Evolutionary conservation across 345 rosid genomes (phyloP), one percentile per base, ranked within the genome.

Genomic region (Gossypium thurberi): DNA sequence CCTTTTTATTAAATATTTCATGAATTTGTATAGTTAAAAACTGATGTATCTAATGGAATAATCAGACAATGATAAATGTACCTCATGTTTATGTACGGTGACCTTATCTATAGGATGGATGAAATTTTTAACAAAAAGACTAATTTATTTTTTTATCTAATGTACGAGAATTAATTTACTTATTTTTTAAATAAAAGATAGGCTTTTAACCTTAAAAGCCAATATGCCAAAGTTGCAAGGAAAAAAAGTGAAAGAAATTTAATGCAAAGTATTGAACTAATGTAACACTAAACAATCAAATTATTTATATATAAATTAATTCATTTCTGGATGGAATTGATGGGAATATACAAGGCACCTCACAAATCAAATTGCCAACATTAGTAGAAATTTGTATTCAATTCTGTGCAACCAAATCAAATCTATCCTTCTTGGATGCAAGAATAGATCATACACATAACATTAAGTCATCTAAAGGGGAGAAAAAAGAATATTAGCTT

Each of bases 321-420:
- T 65, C 44, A 61, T 70, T 80, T 71, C 14, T 37, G 28, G 68
- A 71, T 42, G 2, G 11, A 58, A 47, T 52, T 28, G 63, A 74
- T 21, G 57, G 21, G 55, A 62, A 65, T 58, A 61, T 40, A 44
- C n/a, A 47, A 76, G 14, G 28, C 11, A 43, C 3, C 53, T 33
- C 70, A 66, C 40, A 43, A 37, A 69, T 60, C 68, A 64, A 75
- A 74, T 43, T 71, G 58, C 80, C 61, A 72, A 63, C 78, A 79
- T 43, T 9, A 72, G 43, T 17, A 65, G 69, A 82, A 78, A 76
- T 43, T 48, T 71, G 77, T 46, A 73, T 74, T 63, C 63, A 82
- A 78, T 83, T 78, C 76, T 77, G 74, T 58, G 53, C 57, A 9
- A 10, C 14, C 4, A 47, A 50, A 61, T 47, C 75, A 78, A 78